Base-by-base conservation (phyloP, 306 rosid species). In the Begonia peltatifolia region DNA sequence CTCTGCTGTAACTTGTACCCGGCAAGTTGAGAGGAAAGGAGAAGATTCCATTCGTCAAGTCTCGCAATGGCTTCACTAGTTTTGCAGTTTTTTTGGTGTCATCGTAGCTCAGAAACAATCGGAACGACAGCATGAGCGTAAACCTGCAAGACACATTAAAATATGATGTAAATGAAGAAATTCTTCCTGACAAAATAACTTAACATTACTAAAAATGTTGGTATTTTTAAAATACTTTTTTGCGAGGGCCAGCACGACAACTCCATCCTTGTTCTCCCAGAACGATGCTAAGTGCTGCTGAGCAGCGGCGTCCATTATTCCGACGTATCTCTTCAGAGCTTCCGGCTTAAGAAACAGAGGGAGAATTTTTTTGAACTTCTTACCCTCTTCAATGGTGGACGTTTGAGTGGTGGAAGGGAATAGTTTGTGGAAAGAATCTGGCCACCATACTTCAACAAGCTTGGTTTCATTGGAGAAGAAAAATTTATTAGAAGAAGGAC, bases 381-480 rank as follows among this genome's bases (percentile, higher is more conserved):
- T 59, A 2, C 54, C 53, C 38, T 59, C 47, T 10, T 59, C 63
- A 4, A 30, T 59, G 30, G 47, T 13, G 18, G 44, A 47, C 13
- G 42, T 9, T 18, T 59, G 52, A 14, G 35, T 8, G 13, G 63
- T 22, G n/a, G 63, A 59, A 11, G 63, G 63, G 23, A 59, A 59
- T 9, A 59, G 25, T 12, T 59, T 59, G 46, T 59, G 16, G 11
- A 50, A 46, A 15, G 63, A 59, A 10, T 17, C 12, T 9, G 63
- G 63, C 63, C 63, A 59, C 63, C 63, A 59, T n/a, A 36, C 47
- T 2, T 53, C 49, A 11, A 59, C 63, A 2, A 35, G 46, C 25
- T 48, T 59, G 46, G 36, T 41, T 43, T 59, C 47, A 13, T 58
- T 58, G 10, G 62, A 58, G 36, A 30, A 59, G 9, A 59, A 48